Percentiles rank a stretch among this genome's conserved stretches.
Conservation (phyloP, 1,284 basidiomycete species). For the Chiua sp. region DNA sequence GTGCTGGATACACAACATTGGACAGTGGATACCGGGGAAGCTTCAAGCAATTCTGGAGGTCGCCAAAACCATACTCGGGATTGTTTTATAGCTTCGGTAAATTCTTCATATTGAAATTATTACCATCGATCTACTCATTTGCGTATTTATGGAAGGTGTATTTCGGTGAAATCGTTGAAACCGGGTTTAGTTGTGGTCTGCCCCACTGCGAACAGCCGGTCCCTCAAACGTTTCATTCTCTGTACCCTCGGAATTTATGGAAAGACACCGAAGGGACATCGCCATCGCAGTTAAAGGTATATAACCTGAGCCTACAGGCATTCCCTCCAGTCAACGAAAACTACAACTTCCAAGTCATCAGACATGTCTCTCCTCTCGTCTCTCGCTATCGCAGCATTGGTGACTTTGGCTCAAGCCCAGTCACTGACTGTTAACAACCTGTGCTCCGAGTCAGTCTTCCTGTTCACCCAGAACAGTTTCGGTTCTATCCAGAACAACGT, state of each 20-base stretch:
- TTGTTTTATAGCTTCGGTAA: not conserved
- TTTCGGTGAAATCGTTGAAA: not conserved
- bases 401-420: conserved; percentile 27
- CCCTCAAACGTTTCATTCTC: not conserved
- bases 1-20: too few relatives aligned
- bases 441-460: conserved; percentile 35
- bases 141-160: not conserved
- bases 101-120: not conserved
- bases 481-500: conserved; percentile 36
- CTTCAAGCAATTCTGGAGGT: not conserved
- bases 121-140: not conserved
- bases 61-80: not conserved
- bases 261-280: conserved; percentile 2
- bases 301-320: conserved; percentile 6
- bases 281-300: conserved; percentile 10
- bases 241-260: not conserved
- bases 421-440: conserved; percentile 38
- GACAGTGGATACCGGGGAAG: too few relatives aligned
- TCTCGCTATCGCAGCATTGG: conserved; percentile 27
- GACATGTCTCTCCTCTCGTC: conserved; percentile 27
- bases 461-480: conserved; percentile 36
- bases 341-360: not conserved
- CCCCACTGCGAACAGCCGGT: conserved; percentile 4
- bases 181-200: not conserved
- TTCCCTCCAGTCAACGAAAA: not conserved